These are phyloP conservation scores for Phialocephala subalpina DNA, from an alignment of 2,329 filamentous ascomycete species.

Conservation along the genomic window DNA sequence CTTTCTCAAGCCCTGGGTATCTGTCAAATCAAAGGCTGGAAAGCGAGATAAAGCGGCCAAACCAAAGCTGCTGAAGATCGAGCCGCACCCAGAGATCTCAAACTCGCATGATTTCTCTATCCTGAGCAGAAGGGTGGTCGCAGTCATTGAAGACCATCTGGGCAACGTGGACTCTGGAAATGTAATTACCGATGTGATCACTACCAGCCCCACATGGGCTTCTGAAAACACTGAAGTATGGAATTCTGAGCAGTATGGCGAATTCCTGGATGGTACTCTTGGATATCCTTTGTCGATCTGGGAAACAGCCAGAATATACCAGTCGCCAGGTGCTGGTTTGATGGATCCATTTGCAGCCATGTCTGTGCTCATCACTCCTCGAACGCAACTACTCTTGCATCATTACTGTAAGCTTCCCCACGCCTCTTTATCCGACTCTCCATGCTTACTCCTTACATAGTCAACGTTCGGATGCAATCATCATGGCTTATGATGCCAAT, in stretches of 20 bases:
- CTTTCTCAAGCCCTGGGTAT: conserved; percentile 17
- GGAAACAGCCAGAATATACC: conserved; percentile 8
- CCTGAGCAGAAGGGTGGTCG: background rate
- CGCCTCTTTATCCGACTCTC: background rate
- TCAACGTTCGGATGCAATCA: conserved; percentile 14
- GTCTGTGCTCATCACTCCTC: conserved; percentile 21
- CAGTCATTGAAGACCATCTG: background rate
- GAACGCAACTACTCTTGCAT: conserved; percentile 20
- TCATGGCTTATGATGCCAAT: conserved; percentile 31
- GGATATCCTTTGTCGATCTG: background rate
- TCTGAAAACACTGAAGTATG: background rate
- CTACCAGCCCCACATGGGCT: background rate
- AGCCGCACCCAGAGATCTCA: background rate
- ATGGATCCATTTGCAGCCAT: conserved; percentile 23
- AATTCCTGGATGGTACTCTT: background rate
- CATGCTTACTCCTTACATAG: background rate
- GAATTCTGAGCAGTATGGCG: background rate
- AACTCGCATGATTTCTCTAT: background rate
- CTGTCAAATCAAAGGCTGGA: conserved; percentile 9
- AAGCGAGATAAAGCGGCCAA: background rate
- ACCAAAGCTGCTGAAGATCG: background rate
- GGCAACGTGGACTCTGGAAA: background rate
- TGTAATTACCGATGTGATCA: background rate
- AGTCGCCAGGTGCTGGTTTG: conserved; percentile 2
- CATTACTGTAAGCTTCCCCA: conserved; percentile 19